Base-by-base conservation (phyloP, 805 yeast species). In the Ogataea haglerorum region DNA sequence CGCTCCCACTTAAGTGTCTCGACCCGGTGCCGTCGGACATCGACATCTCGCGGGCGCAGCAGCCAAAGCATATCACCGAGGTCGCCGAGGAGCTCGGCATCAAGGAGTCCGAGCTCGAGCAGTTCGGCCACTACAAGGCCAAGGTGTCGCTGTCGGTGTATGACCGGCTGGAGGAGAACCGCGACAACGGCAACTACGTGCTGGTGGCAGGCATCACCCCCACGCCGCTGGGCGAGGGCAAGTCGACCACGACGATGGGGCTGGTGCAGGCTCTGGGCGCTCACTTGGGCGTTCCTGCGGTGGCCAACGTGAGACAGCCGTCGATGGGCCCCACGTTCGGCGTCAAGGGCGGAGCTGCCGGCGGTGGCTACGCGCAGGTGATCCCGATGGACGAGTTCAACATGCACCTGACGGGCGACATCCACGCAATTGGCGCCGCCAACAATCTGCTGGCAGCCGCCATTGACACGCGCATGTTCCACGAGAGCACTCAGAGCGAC, bases 311-410 rank as follows among this genome's bases (percentile, higher is more conserved):
- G 38, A 77, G 93, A 71, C 93, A 84, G 61, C 93, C 93, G 18
- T 81, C 89, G 7, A 82, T 84, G 90, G 93, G 93, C 41, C 93
- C 93, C 49, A 84, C 93, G 14, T 84, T 84, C 56, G 93, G 93
- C 67, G 82, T 84, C 52, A 84, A 84, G 63, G 93, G 93, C 65
- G 93, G 93, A 67, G 93, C 93, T 52, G 93, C 93, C 6, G 93
- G 93, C 61, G 91, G 93, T 63, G 93, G 93, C 45, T 84, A 83
- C 59, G 81, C 93, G 21, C 91, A 84, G 64, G 93, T 84, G 23
- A 82, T 84, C 60, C 93, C 93, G 48, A 84, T 84, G 93, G 91
- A 84, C 63, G 93, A 84, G 59, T 84, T 84, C 70, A 84, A 84
- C 69, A 76, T 84, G 84, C 91, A 84, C 60, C 76, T 84, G 48